Evolutionary conservation across 1,284 basidiomycete species (phyloP).

Genomic region (Gomphus bonarii): DNA sequence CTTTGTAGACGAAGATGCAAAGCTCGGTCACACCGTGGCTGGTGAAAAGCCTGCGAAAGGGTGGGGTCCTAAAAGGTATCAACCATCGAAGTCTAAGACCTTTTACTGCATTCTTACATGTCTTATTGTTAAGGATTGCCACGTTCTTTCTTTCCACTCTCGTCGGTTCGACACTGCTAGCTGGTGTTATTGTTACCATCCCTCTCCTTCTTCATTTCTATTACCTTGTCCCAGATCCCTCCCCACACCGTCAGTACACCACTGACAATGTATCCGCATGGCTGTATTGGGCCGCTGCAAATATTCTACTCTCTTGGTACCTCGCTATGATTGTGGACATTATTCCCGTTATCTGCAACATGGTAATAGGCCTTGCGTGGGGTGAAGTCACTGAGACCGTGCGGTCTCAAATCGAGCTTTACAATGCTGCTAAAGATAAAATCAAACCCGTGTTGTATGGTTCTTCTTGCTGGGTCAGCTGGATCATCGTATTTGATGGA

Average conservation of each 20-base stretch:
- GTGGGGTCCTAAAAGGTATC: slow-evolving; percentile 48
- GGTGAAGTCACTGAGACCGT: slow-evolving; percentile 62
- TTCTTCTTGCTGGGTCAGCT: slow-evolving; percentile 54
- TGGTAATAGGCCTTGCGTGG: slow-evolving; percentile 49
- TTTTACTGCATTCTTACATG: slow-evolving; percentile 7
- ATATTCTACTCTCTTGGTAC: slow-evolving; percentile 65
- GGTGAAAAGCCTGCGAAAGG: slow-evolving; percentile 27
- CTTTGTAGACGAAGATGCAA: slow-evolving; percentile 55
- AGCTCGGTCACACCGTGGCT: slow-evolving; percentile 51
- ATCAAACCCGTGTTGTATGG: slow-evolving; percentile 61
- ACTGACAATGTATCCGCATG: slow-evolving; percentile 62
- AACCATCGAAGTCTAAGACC: slow-evolving; percentile 4
- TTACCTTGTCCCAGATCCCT: slow-evolving; percentile 50
- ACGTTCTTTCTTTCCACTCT: slow-evolving; percentile 59
- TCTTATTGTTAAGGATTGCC: slow-evolving; percentile 32
- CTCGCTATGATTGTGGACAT: slow-evolving; percentile 62
- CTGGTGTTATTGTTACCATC: slow-evolving; percentile 46
- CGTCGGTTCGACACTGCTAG: slow-evolving; percentile 56
- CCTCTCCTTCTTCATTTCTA: slow-evolving; percentile 54
- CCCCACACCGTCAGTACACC: slow-evolving; percentile 45
- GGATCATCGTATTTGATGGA: slow-evolving; percentile 56
- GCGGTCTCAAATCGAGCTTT: slow-evolving; percentile 57
- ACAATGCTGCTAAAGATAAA: slow-evolving; percentile 55
- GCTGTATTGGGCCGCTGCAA: slow-evolving; percentile 71
- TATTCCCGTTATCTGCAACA: slow-evolving; percentile 42